These are phyloP conservation scores for Arbutus unedo DNA, from an alignment of 148 eudicot genomes.

Conservation along the genomic window DNA sequence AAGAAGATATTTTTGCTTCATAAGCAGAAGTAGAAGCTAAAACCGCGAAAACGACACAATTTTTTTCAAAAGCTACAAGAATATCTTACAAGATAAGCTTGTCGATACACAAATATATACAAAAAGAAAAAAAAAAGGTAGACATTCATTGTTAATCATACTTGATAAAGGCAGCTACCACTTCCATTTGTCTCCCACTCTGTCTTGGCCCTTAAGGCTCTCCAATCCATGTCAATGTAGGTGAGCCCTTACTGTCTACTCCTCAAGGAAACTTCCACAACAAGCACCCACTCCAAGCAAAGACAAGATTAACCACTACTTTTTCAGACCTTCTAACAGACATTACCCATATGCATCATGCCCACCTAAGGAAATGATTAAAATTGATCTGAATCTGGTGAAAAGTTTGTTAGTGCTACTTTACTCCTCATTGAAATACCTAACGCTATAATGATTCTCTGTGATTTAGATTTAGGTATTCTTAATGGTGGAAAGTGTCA, in stretches of 20 bases:
- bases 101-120: neutral
- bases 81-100: no score
- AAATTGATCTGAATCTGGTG: neutral
- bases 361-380: neutral
- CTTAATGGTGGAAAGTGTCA: neutral
- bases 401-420: neutral
- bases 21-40: no score
- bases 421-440: neutral
- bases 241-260: slow-evolving; percentile 44
- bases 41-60: neutral
- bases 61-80: no score
- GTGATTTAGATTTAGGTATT: neutral
- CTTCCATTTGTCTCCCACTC: slow-evolving; percentile 31
- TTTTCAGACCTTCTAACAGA: slow-evolving; percentile 20
- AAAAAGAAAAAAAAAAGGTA: no score
- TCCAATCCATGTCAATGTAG: slow-evolving; percentile 30
- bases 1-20: neutral
- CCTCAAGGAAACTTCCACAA: slow-evolving; percentile 40
- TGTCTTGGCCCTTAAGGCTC: slow-evolving; percentile 45
- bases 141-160: neutral
- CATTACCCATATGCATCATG: neutral
- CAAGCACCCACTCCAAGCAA: slow-evolving; percentile 45
- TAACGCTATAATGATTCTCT: neutral
- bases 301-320: slow-evolving; percentile 33
- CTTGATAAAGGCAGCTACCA: slow-evolving; percentile 24